Base-by-base conservation (phyloP, 441 rosid genomes). In the Adansonia grandidieri region DNA sequence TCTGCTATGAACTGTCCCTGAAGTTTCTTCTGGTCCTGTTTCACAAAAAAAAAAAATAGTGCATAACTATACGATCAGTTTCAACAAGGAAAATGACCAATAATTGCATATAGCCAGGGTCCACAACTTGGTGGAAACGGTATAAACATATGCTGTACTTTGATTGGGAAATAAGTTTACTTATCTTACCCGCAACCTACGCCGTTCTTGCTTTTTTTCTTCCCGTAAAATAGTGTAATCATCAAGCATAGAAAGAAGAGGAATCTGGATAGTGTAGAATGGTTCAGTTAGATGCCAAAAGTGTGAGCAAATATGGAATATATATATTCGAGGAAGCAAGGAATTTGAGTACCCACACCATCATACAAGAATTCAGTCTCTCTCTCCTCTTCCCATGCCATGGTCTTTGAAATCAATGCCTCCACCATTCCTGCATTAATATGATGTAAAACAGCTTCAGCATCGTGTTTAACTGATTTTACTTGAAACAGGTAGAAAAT, bases 11-110 rank as follows among this genome's bases (percentile, higher is more conserved):
- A 86, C 81, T 96, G 98, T 63, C 94, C 93, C 76, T 93, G 99
- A 81, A 90, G 91, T 83, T 94, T 94, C 94, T 94, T 96, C 80
- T 91, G 91, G 76, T 94, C 99, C 99, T 96, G 80, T n/a, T n/a
- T n/a, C n/a, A n/a, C n/a, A n/a, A 37, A 84, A 32, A 47, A 58
- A 74, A 76, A 72, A 64, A 44, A 48, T 91, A 94, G 78, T 89
- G 94, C 97, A 86, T 37, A 51, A 78, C 28, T 50, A 47, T 78
- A 57, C 57, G 71, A 75, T 24, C 11, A 54, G n/a, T 48, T 54
- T 69, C 47, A 56, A 22, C 8, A 9, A 63, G 73, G 69, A 74
- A 80, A 58, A 13, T 9, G 37, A 28, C 54, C 24, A 54, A n/a
- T n/a, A n/a, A n/a, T n/a, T n/a, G n/a, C n/a, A n/a, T n/a, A n/a